Evolutionary conservation across 306 rosid genomes (phyloP).

Genomic region (Sindora glabra): DNA sequence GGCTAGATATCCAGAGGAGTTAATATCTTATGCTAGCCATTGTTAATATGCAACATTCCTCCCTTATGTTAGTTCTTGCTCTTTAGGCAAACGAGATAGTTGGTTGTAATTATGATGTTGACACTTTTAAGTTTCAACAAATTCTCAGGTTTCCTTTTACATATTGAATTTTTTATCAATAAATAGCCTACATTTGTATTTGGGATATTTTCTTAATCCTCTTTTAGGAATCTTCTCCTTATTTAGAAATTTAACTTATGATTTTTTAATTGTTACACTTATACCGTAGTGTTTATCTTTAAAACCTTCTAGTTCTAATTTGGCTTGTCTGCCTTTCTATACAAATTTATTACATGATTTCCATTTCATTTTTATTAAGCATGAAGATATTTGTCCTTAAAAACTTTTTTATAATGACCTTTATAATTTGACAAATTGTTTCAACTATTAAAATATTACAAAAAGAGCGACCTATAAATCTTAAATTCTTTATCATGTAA

Average conservation of each 20-base stretch:
- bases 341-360: neutral
- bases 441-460: slow-evolving; percentile 58
- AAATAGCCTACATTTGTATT: neutral
- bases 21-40: slow-evolving; percentile 49
- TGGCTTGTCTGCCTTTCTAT: neutral
- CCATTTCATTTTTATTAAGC: neutral
- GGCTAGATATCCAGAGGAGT: slow-evolving; percentile 40
- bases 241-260: too few species aligned
- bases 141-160: slow-evolving; percentile 45
- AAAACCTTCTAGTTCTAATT: neutral
- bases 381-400: neutral
- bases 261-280: too few species aligned
- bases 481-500: slow-evolving; percentile 19
- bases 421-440: slow-evolving; percentile 27
- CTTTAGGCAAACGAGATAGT: slow-evolving; percentile 76
- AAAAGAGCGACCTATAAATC: slow-evolving; percentile 58
- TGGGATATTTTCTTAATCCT: neutral
- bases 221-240: neutral
- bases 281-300: too few species aligned
- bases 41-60: slow-evolving; percentile 72
- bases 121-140: slow-evolving; percentile 69
- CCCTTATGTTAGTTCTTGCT: slow-evolving; percentile 65
- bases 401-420: neutral
- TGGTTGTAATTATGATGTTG: slow-evolving; percentile 91
- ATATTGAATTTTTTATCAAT: neutral